Evolutionary conservation across 1,284 basidiomycete genomes (phyloP).

Genomic region (Cutaneotrichosporon cavernicola): DNA sequence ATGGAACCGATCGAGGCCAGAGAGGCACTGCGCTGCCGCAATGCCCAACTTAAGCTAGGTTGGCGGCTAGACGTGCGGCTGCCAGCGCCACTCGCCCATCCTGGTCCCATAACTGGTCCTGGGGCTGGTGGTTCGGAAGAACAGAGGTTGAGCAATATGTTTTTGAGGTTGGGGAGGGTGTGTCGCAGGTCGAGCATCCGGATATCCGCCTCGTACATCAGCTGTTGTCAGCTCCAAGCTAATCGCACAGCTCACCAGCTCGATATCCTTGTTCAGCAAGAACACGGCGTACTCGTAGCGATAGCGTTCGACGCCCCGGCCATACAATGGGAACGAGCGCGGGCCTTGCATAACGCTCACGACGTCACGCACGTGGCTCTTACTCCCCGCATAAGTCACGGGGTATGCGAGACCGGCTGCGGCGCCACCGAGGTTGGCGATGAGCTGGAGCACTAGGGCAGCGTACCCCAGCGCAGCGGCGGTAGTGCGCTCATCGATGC

Average conservation of each 20-base stretch:
- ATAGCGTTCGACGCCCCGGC: constrained; percentile 90
- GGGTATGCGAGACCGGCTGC: constrained; percentile 71
- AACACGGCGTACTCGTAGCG: constrained; percentile 98
- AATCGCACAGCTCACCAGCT: constrained; percentile 64
- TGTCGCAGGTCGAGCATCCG: constrained; percentile 89
- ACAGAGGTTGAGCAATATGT: constrained; percentile 76
- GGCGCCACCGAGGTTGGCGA: constrained; percentile 68
- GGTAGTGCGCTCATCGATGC: constrained; percentile 76
- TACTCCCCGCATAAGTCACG: constrained; percentile 80
- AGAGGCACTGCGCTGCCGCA: not conserved
- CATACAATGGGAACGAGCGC: constrained; percentile 88
- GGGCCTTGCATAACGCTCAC: constrained; percentile 92
- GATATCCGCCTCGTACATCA: constrained; percentile 84
- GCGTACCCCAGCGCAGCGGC: constrained; percentile 84
- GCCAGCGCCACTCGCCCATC: constrained; percentile 23
- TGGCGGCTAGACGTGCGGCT: constrained; percentile 20
- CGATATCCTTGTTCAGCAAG: constrained; percentile 94
- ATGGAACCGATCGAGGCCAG: not conserved
- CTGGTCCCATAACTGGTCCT: constrained; percentile 22
- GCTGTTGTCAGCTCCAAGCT: constrained; percentile 55
- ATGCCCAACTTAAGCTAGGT: constrained; percentile 11
- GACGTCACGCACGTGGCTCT: constrained; percentile 81
- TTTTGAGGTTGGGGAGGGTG: constrained; percentile 94
- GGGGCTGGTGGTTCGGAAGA: constrained; percentile 36
- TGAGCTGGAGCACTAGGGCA: constrained; percentile 75